Percentiles rank a stretch among this genome's conserved stretches.
These are phyloP conservation scores for Poa annua DNA, from an alignment of 176 grass and related monocot genomes.

Conservation along the genomic window DNA sequence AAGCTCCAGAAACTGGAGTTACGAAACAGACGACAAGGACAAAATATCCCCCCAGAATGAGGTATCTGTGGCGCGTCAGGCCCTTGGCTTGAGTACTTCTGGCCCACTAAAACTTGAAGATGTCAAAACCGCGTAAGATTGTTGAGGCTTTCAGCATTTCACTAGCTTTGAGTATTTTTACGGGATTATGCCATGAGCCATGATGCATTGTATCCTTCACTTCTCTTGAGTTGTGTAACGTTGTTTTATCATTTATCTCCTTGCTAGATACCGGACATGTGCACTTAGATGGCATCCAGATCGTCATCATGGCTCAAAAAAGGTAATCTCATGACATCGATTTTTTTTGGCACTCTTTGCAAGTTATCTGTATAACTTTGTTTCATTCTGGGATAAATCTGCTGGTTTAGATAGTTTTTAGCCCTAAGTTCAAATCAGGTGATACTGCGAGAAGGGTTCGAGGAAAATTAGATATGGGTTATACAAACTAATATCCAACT, in stretches of 20 bases:
- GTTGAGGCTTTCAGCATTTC: constrained; percentile 14
- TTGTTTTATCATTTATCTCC: constrained; percentile 35
- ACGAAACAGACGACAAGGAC: constrained; percentile 63
- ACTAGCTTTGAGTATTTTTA: constrained; percentile 10
- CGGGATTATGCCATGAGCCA: constrained; percentile 15
- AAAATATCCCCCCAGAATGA: constrained; percentile 42
- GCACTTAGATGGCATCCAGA: constrained; percentile 98
- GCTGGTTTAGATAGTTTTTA: constrained; percentile 36
- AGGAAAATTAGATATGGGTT: constrained; percentile 16
- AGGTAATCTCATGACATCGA: constrained; percentile 42
- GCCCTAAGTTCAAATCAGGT: neutral
- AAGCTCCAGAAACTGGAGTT: constrained; percentile 63
- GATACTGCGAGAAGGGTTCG: neutral
- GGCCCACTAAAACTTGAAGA: constrained; percentile 88
- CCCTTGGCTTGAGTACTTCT: constrained; percentile 79
- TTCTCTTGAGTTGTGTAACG: constrained; percentile 18
- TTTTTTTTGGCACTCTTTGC: constrained; percentile 3
- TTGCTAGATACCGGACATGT: constrained; percentile 76
- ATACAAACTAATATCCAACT: constrained; percentile 9
- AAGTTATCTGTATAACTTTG: neutral
- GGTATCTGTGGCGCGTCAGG: constrained; percentile 58
- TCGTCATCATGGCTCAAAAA: constrained; percentile 76
- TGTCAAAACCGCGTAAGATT: constrained; percentile 95
- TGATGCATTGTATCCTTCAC: constrained; percentile 35
- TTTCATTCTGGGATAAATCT: constrained; percentile 18